Evolutionary conservation across 2,329 filamentous ascomycete species (phyloP).

Genomic region (Penicillium griseofulvum): DNA sequence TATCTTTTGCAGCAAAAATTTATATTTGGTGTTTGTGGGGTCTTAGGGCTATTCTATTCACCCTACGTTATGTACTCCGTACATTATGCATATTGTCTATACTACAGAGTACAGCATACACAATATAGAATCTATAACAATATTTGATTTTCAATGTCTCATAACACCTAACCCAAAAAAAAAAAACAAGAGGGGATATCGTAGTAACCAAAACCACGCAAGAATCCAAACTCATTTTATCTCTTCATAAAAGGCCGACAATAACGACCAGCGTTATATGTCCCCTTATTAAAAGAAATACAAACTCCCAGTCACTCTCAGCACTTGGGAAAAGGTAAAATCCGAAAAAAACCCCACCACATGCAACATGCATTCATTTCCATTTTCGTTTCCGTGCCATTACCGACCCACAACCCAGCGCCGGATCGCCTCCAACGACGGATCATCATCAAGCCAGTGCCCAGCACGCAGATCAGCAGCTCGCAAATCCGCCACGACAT

Average conservation of each 20-base stretch:
- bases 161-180: background rate
- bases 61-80: too few species aligned
- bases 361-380: slow-evolving; percentile 8
- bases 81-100: background rate
- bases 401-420: slow-evolving; percentile 44
- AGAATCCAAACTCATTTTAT: slow-evolving; percentile 8
- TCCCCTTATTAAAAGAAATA: slow-evolving; percentile 8
- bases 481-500: slow-evolving; percentile 56
- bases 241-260: background rate
- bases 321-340: background rate
- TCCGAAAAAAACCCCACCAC: slow-evolving; percentile 1
- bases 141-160: background rate
- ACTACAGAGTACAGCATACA: background rate
- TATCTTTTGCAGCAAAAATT: background rate
- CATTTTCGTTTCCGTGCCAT: background rate
- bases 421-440: slow-evolving; percentile 52
- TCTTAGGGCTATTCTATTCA: slow-evolving; percentile 1
- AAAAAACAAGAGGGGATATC: slow-evolving; percentile 19
- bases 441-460: slow-evolving; percentile 63
- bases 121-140: too few species aligned
- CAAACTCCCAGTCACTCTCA: background rate
- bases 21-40: background rate
- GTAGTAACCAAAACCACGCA: slow-evolving; percentile 18
- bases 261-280: slow-evolving; percentile 19
- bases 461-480: slow-evolving; percentile 55